Evolutionary conservation across 768 basidiomycete species (phyloP), one percentile per base, ranked within the genome.

Genomic region (Brasilioporus rufonigricans): DNA sequence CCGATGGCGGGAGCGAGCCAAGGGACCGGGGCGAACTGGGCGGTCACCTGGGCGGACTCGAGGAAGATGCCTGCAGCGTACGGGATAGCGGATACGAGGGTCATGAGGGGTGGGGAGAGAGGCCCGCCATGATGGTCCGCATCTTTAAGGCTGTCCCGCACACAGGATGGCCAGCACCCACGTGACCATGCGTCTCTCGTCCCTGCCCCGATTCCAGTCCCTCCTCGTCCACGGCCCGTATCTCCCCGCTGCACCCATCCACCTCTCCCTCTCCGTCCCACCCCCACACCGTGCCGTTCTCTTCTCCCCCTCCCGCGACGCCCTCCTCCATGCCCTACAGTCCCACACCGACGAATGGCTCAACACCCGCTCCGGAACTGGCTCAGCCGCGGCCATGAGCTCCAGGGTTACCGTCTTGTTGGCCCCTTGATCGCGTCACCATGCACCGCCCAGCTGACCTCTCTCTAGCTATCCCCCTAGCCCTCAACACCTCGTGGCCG

Each of bases 161-260:
- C 60, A 65, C 64, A 67, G 64, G 64, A 65, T 65, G 58, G 50
- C 48, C 1, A 19, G 47, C 18, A 24, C 35, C 39, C 63, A 67
- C 64, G 66, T 68, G 66, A 55, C 38, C 69, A 59, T 51, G 55
- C 73, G 75, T 33, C 53, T 83, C 16, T 80, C 80, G 18, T 44
- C 63, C 9, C 68, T 88, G n/a, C 87, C 88, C 5, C 61, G 59
- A 2, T 88, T 83, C 70, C 71, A 67, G 18, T 77, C 81, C 5
- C 66, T 91, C n/a, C 73, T 91, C 13, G 70, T 91, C 31, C 75
- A 80, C 24, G 90, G 90, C 1, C 55, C 73, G 0, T 87, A 83
- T 64, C 84, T 82, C 48, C 69, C 85, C 19, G 85, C 90, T 4
- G 85, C 87, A 6, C 87, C 87, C 4, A 72, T 92, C 45, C 83